Evolutionary conservation across 225 moss, liverwort and hornwort genomes (phyloP).

Genomic region (Rhytidiadelphus loreus): DNA sequence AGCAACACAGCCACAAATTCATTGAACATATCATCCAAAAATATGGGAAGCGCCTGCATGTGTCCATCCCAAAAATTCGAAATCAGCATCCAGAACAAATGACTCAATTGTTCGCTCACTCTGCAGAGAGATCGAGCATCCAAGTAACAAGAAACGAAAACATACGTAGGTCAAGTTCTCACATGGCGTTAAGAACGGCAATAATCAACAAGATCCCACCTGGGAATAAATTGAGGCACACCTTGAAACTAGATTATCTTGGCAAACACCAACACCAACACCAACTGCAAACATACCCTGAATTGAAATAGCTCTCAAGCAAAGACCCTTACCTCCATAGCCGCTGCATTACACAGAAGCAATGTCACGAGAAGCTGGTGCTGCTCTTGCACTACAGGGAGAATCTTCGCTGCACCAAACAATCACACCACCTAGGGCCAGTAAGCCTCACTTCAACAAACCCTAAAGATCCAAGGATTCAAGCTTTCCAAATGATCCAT

Average conservation of each 20-base stretch:
- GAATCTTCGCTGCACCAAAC: conserved; percentile 42
- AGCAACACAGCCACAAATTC: conserved; percentile 35
- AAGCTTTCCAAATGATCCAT: not conserved
- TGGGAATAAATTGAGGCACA: not conserved
- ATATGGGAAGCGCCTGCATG: conserved; percentile 42
- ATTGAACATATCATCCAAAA: conserved; percentile 49
- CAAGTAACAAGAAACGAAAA: not conserved
- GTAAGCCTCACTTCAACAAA: not conserved
- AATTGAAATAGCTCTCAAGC: not conserved
- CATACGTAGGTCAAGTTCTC: not conserved
- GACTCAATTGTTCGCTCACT: not conserved
- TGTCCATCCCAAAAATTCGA: not conserved
- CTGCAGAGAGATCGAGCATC: not conserved
- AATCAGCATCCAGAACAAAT: not conserved
- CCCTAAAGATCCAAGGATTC: not conserved
- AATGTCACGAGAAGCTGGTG: conserved; percentile 92
- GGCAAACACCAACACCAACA: not conserved
- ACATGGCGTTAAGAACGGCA: not conserved
- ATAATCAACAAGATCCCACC: not conserved
- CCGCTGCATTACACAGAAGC: conserved; percentile 87
- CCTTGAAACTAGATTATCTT: not conserved
- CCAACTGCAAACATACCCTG: not conserved
- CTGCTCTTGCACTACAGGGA: conserved; percentile 70
- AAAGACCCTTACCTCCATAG: conserved; percentile 65
- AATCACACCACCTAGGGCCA: not conserved